Conservation (phyloP, 2,329 filamentous ascomycete genomes). For the Diaporthe ampelina region DNA sequence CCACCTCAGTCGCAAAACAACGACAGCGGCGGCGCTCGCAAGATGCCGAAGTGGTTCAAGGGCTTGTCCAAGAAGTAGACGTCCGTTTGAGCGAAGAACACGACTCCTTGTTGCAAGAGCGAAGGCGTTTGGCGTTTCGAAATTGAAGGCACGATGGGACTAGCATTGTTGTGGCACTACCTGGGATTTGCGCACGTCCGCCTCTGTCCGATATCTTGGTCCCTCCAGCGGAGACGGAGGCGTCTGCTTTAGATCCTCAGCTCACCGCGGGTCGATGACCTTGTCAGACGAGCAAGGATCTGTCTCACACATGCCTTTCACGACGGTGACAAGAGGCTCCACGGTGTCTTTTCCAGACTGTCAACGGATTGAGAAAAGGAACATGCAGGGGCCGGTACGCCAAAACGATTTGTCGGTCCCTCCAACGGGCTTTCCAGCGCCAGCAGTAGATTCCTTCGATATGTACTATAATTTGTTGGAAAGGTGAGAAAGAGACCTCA, state of each 20-base stretch:
- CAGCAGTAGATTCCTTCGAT: neutral
- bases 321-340: neutral
- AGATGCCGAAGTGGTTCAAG: slow-evolving; percentile 81
- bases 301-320: neutral
- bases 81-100: neutral
- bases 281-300: neutral
- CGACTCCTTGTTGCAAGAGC: neutral
- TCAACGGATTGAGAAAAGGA: neutral
- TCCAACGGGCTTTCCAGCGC: neutral
- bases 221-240: neutral
- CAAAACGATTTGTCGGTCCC: neutral
- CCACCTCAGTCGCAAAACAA: slow-evolving; percentile 48
- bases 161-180: neutral
- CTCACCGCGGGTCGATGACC: neutral
- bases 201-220: neutral
- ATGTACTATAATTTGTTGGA: neutral
- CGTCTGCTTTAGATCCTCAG: neutral
- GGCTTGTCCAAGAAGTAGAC: slow-evolving; percentile 79
- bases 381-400: neutral
- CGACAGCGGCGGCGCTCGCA: slow-evolving; percentile 53
- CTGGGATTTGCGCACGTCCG: neutral
- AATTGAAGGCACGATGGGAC: neutral
- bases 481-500: neutral
- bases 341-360: neutral
- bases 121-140: slow-evolving; percentile 15